phyloP scores from a whole-genome alignment of 495 filamentous ascomycete species.

The Xanthoparmelia taractica region DNA sequence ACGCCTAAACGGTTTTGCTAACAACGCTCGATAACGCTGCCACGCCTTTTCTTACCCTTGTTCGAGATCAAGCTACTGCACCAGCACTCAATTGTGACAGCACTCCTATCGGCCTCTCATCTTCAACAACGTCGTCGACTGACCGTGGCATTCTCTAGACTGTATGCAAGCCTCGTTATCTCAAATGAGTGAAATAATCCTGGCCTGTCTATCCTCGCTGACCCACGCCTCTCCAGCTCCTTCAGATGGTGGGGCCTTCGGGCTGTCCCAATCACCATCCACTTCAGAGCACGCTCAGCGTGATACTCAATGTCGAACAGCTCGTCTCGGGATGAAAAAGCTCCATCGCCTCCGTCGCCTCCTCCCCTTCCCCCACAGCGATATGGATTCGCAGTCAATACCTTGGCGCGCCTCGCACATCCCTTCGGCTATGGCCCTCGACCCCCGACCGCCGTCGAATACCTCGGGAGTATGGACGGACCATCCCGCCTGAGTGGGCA shows the following conservation, averaged over 20 bases:
- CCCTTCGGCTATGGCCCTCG: conserved; percentile 50
- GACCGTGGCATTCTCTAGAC: background rate
- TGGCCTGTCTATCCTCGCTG: background rate
- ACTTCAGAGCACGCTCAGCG: background rate
- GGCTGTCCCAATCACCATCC: background rate
- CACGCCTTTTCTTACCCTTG: background rate
- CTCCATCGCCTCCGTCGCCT: conserved; percentile 43
- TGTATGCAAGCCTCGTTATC: conserved; percentile 12
- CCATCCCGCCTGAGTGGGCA: conserved; percentile 15
- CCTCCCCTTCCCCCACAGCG: conserved; percentile 43
- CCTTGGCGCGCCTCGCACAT: conserved; percentile 50
- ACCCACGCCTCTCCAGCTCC: too few species aligned
- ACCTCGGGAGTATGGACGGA: conserved; percentile 14
- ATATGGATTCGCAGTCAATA: conserved; percentile 44
- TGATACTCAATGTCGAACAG: conserved; percentile 41
- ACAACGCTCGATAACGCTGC: conserved; percentile 10
- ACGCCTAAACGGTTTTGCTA: background rate
- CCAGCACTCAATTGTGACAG: background rate
- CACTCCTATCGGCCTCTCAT: conserved; percentile 7
- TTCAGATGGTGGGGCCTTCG: conserved; percentile 9
- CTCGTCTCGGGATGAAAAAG: conserved; percentile 30
- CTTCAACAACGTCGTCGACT: background rate
- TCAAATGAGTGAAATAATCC: conserved; percentile 9
- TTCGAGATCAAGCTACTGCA: conserved; percentile 6
- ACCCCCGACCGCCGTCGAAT: conserved; percentile 44